Evolutionary conservation across 768 basidiomycete species (phyloP).

Genomic region (Podaxis pistillaris): DNA sequence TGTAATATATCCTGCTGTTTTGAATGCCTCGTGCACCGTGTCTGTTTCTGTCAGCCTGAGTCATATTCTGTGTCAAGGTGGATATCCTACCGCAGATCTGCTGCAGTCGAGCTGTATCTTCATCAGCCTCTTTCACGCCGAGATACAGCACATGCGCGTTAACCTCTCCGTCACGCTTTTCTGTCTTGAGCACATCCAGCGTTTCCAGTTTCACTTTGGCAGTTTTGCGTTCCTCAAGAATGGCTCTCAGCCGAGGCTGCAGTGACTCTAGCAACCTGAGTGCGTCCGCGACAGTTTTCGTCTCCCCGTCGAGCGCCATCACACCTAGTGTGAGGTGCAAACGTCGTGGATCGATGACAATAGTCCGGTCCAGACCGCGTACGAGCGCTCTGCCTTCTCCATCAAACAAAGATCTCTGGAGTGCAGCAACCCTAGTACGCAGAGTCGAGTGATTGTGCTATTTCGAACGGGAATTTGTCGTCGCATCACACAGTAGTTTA

Average conservation of each 20-base stretch:
- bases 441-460: conserved; percentile 38
- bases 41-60: conserved; percentile 25
- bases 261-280: conserved; percentile 42
- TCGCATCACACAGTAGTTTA: neutral
- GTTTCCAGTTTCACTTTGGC: conserved; percentile 39
- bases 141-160: conserved; percentile 57
- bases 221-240: conserved; percentile 29
- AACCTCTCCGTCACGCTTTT: conserved; percentile 23
- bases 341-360: conserved; percentile 56
- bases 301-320: conserved; percentile 50
- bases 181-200: conserved; percentile 45
- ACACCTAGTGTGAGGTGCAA: conserved; percentile 77
- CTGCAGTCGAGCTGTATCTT: conserved; percentile 24
- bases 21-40: conserved; percentile 28
- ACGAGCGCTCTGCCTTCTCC: conserved; percentile 28
- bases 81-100: conserved; percentile 28
- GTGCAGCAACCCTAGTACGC: conserved; percentile 32
- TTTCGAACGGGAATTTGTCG: neutral
- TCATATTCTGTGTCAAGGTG: neutral
- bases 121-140: conserved; percentile 39
- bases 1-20: conserved; percentile 35
- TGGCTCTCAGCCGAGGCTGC: conserved; percentile 37
- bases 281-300: conserved; percentile 37
- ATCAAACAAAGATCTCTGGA: conserved; percentile 41
- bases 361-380: conserved; percentile 56